Percentiles rank a stretch among this genome's conserved stretches.
phyloP scores from a whole-genome alignment of 805 yeast genomes.

The Saccharomyces paradoxus region DNA sequence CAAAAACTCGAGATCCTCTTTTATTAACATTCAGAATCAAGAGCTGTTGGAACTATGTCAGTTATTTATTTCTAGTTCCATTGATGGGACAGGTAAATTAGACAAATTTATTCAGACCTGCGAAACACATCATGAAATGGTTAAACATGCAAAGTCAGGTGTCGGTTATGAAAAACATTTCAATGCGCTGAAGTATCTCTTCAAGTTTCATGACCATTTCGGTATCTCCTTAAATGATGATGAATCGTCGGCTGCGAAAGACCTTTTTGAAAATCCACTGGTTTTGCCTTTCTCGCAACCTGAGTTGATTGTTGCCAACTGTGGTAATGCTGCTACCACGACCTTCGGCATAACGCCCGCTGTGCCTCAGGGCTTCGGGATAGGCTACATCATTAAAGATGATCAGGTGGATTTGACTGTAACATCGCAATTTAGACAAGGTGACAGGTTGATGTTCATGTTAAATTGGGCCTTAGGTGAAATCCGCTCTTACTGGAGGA shows the following conservation, averaged over 20 bases:
- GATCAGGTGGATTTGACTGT: slow-evolving; percentile 76
- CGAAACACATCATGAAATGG: slow-evolving; percentile 40
- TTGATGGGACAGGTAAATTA: slow-evolving; percentile 38
- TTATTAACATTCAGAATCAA: slow-evolving; percentile 57
- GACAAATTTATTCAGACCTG: slow-evolving; percentile 44
- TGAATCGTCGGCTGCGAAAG: slow-evolving; percentile 32
- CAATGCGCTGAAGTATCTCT: slow-evolving; percentile 52
- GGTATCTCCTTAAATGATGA: slow-evolving; percentile 22
- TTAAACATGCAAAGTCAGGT: slow-evolving; percentile 50
- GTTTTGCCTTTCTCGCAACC: slow-evolving; percentile 34
- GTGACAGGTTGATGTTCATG: slow-evolving; percentile 68
- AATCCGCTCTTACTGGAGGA: slow-evolving; percentile 40
- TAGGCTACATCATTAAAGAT: slow-evolving; percentile 79
- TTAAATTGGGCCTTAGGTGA: slow-evolving; percentile 60
- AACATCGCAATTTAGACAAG: slow-evolving; percentile 82
- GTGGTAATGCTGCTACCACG: slow-evolving; percentile 85
- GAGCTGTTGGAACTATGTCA: slow-evolving; percentile 46
- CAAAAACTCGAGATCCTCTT: slow-evolving; percentile 60
- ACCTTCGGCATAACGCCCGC: slow-evolving; percentile 89
- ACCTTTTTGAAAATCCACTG: slow-evolving; percentile 37
- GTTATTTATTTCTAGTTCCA: slow-evolving; percentile 50
- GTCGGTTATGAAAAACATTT: slow-evolving; percentile 67
- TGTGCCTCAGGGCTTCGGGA: slow-evolving; percentile 80
- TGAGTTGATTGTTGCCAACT: slow-evolving; percentile 54
- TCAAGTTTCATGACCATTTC: slow-evolving; percentile 33